Evolutionary conservation across 345 rosid genomes (phyloP), one percentile per base, ranked within the genome.

Genomic region (Raphanus sativus): DNA sequence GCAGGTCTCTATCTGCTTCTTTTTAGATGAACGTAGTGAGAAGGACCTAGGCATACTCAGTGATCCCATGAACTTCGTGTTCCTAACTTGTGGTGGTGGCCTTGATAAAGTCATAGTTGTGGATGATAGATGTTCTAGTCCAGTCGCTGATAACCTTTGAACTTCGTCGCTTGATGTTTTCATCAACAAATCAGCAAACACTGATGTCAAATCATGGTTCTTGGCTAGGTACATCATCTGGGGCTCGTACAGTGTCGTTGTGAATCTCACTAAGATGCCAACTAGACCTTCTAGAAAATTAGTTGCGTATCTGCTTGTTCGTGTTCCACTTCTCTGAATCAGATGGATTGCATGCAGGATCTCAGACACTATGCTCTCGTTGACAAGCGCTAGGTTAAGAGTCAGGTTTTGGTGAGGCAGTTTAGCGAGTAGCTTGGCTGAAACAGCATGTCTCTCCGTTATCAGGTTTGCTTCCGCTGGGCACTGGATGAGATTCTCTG

Each of bases 251-350:
- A 94, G 77, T 67, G 95, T 92, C 15, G 92, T 81, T 13, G 97
- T 94, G 88, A 92, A 89, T 83, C 97, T 88, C 74, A 88, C 97
- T 65, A 94, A 86, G 85, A 86, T 82, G 40, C 93, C 97, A 15
- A 89, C 94, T 1, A 89, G 87, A 40, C 97, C 93, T 81, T 94
- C 98, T 9, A 94, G 83, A 81, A 83, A 94, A 81, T 82, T 76
- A 73, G 75, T 81, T 61, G 90, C 88, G 66, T 87, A 84, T 88
- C 92, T 83, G 84, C 86, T 85, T 64, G 85, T 82, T 84, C 93
- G 83, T 55, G 88, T 85, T 52, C 91, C 87, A 8, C 82, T 75
- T 79, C 74, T 82, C 75, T 87, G 96, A 69, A 86, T 86, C 70
- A 83, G 78, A 78, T 80, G 65, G 74, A 90, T 84, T 58, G 65